Evolutionary conservation across 805 yeast genomes (phyloP).

Genomic region (Suhomyces faveliae): DNA sequence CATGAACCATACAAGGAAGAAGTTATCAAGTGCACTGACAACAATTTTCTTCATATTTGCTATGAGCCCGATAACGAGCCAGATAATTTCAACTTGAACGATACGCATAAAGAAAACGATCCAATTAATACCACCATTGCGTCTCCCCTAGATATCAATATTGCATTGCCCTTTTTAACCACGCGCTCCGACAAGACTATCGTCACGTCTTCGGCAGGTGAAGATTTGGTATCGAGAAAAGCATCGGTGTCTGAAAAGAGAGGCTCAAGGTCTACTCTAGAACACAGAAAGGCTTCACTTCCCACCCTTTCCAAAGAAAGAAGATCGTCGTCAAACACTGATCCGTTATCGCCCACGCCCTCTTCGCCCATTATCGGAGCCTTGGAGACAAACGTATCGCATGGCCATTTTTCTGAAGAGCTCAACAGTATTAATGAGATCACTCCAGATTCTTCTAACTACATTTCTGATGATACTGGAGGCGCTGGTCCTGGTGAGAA

Average conservation of each 20-base stretch:
- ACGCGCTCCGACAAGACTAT: constrained; percentile 33
- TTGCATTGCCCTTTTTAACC: constrained; percentile 44
- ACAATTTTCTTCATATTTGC: constrained; percentile 60
- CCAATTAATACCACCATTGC: constrained; percentile 29
- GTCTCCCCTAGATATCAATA: constrained; percentile 42
- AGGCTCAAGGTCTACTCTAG: constrained; percentile 8
- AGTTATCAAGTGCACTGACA: constrained; percentile 54
- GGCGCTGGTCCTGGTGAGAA: constrained; percentile 21
- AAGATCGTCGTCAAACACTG: background rate
- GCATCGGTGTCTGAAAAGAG: background rate
- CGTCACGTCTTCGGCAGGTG: constrained; percentile 18
- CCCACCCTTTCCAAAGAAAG: constrained; percentile 9
- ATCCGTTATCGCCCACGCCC: constrained; percentile 13
- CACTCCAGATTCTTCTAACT: constrained; percentile 30
- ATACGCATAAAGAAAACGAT: constrained; percentile 14
- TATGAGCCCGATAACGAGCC: constrained; percentile 34
- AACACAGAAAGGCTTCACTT: constrained; percentile 29
- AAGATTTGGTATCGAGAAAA: constrained; percentile 3
- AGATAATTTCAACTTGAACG: constrained; percentile 13
- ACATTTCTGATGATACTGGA: constrained; percentile 27
- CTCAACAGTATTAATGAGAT: constrained; percentile 14
- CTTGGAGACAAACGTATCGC: constrained; percentile 39
- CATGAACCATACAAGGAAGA: constrained; percentile 57
- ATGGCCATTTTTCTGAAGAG: constrained; percentile 10
- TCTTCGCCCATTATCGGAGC: constrained; percentile 40